Evolutionary conservation across 1,284 basidiomycete species (phyloP), one percentile per base, ranked within the genome.

Genomic region (Amylostereum areolatum): DNA sequence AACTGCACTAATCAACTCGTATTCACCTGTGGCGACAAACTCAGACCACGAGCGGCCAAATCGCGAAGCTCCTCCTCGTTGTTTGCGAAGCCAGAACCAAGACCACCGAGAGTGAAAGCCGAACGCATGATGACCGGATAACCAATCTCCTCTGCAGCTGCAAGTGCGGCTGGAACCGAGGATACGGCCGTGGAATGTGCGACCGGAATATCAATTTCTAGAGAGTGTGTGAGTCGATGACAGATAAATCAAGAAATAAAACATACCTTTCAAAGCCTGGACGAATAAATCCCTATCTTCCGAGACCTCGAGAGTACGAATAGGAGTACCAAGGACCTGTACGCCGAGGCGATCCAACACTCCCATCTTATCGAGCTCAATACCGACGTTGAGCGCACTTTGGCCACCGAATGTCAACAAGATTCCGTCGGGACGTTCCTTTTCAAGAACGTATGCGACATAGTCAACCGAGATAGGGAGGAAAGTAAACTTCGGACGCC

Each of bases 101-200:
- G 85, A 68, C 97, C 97, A 66, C 97, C 97, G 39, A 99, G 86
- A 36, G 97, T 97, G 72, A 96, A 99, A 9, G 97, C 97, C 30
- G 97, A 92, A 59, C 97, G 95, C 58, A 99, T 80, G 62, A 99
- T 99, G 66, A 99, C 94, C 3, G 97, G 97, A 70, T 98, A 99
- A 34, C 95, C 94, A 58, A 99, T 99, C 59, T 74, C 72, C 57
- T 86, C 85, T 10, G 96, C 97, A 27, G 97, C 97, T 50, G 83
- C 81, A 47, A 99, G 82, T 12, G 97, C 97, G 55, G 83, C 93
- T 58, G 89, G 85, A 54, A 99, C 94, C 5, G 86, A 87, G n/a
- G 95, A 97, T 18, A 99, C 97, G 52, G 97, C 97, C 27, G 94
- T 97, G 31, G 96, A 98, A 60, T 93, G 88, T 35, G 97, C 97